Evolutionary conservation across 2,329 filamentous ascomycete species (phyloP), one percentile per base, ranked within the genome.

Genomic region (Davidsoniella eucalypti): DNA sequence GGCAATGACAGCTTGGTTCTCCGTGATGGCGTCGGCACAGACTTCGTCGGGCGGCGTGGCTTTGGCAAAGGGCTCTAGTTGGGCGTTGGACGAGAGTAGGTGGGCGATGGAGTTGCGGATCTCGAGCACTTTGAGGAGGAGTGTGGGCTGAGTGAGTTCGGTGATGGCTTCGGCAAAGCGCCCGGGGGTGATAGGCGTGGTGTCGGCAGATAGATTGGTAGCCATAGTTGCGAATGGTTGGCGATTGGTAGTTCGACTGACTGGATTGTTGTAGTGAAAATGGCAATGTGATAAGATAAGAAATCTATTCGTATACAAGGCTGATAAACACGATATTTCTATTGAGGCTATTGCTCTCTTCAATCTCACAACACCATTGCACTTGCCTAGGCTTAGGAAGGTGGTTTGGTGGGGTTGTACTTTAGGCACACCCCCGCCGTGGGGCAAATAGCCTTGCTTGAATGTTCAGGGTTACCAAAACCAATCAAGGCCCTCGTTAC

Each of bases 101-200:
- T 88, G 82, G 21, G 74, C 71, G 60, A 87, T 80, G 57, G 72
- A 77, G 71, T 87, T 87, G 61, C 76, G 77, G 54, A 88, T 71
- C 63, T 88, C 84, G 60, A 82, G 75, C 53, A 82, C 75, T 65
- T 87, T 87, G 64, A 82, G 71, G 64, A 83, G 79, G 5, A 88
- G 78, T 52, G 73, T 73, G 55, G 74, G 71, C 56, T 80, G 62
- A 39, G 82, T 75, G 51, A 88, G 77, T 54, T 80, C 75, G 56
- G 72, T 68, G 56, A 88, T 71, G 21, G 84, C 84, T 54, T 70
- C 67, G 59, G 79, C 76, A 67, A 85, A 86, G 60, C 73, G 74
- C 16, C 68, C 62, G 23, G 77, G 67, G 43, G 72, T 65, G 60
- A 85, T 85, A 52, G 81, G 80, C 9, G 61, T 59, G 5, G 78